phyloP scores from a whole-genome alignment of 2,329 filamentous ascomycete species.

The Xylaria multiplex region DNA sequence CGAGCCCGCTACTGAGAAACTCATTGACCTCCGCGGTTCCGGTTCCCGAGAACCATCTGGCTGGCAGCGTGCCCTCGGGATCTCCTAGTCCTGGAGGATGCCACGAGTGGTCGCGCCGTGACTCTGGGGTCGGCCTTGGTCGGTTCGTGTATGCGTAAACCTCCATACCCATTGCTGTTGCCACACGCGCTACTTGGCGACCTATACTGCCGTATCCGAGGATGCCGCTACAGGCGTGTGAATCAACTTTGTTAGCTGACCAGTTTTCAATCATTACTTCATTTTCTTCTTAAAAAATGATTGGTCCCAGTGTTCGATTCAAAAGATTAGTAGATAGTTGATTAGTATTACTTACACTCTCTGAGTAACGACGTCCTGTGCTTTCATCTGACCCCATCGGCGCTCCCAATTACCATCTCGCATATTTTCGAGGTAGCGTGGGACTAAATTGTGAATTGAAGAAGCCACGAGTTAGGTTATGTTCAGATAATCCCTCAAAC shows the following conservation, averaged over 20 bases:
- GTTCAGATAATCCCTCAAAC: not conserved
- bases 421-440: slow-evolving; percentile 57
- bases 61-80: slow-evolving; percentile 53
- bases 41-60: slow-evolving; percentile 55
- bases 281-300: not conserved
- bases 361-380: slow-evolving; percentile 58
- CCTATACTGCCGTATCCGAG: slow-evolving; percentile 59
- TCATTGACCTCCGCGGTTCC: slow-evolving; percentile 49
- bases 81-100: slow-evolving; percentile 70
- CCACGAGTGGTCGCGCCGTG: slow-evolving; percentile 67
- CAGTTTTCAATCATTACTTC: not conserved
- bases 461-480: not conserved
- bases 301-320: not conserved
- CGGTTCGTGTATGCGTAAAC: slow-evolving; percentile 75
- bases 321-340: slow-evolving; percentile 29
- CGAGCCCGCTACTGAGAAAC: slow-evolving; percentile 56
- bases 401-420: slow-evolving; percentile 57
- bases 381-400: slow-evolving; percentile 48
- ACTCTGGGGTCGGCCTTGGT: slow-evolving; percentile 67
- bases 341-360: slow-evolving; percentile 56
- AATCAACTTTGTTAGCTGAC: slow-evolving; percentile 1
- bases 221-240: slow-evolving; percentile 47
- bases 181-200: slow-evolving; percentile 58
- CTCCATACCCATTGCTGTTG: slow-evolving; percentile 70
- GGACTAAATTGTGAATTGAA: slow-evolving; percentile 49